Percentiles rank a stretch among this genome's conserved stretches.
phyloP scores from a whole-genome alignment of 495 filamentous ascomycete genomes.

The Durotheca rogersii region DNA sequence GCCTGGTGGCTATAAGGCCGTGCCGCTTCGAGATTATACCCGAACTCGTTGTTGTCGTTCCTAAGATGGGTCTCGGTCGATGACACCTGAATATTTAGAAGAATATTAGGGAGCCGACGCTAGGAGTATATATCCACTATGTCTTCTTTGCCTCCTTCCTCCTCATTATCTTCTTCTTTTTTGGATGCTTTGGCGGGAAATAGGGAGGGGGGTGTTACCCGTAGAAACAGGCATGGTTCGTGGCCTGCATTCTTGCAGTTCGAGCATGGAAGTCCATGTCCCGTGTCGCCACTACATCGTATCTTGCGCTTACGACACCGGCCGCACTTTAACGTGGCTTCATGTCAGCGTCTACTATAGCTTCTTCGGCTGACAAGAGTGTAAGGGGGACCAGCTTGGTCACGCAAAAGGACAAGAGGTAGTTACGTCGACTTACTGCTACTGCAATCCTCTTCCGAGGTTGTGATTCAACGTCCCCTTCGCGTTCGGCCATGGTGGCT shows the following conservation, averaged over 20 bases:
- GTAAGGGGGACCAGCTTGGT: too few species aligned
- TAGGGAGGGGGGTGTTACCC: too few species aligned
- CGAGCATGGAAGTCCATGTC: slow-evolving; percentile 70
- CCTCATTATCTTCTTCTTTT: slow-evolving; percentile 1
- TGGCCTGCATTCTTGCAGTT: slow-evolving; percentile 78
- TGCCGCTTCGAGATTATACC: slow-evolving; percentile 43
- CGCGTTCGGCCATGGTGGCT: slow-evolving; percentile 44
- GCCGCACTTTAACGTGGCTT: slow-evolving; percentile 62
- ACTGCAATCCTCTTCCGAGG: slow-evolving; percentile 64
- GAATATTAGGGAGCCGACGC: slow-evolving; percentile 19
- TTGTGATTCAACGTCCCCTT: slow-evolving; percentile 42
- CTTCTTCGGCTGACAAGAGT: too few species aligned
- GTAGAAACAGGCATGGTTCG: slow-evolving; percentile 72
- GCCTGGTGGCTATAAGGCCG: slow-evolving; percentile 39
- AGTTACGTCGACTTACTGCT: slow-evolving; percentile 64
- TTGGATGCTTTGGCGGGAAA: slow-evolving; percentile 16
- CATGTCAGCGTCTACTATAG: slow-evolving; percentile 18
- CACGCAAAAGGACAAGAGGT: neutral
- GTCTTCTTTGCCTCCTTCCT: too few species aligned
- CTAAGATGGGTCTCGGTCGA: slow-evolving; percentile 49
- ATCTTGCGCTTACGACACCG: slow-evolving; percentile 95
- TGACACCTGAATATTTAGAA: slow-evolving; percentile 42
- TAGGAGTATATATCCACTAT: too few species aligned
- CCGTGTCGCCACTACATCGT: slow-evolving; percentile 85
- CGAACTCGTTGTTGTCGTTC: slow-evolving; percentile 38